Conservation (phyloP, 73 alveolate genomes). For the Symbiodinium pilosum region DNA sequence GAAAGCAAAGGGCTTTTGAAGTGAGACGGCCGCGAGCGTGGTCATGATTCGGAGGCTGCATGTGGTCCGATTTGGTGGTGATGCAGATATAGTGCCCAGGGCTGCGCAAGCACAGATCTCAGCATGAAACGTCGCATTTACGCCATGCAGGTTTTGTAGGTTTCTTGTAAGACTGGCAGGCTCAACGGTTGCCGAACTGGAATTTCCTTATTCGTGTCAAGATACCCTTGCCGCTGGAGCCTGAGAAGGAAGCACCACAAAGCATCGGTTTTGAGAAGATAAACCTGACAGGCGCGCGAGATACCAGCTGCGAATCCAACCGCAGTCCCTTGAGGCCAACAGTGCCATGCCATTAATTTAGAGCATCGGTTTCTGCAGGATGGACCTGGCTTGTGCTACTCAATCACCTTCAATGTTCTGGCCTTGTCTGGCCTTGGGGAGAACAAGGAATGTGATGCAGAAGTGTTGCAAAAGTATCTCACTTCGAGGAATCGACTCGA, state of each 20-base stretch:
- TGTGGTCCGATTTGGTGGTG: slow-evolving; percentile 74
- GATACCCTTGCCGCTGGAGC: slow-evolving; percentile 48
- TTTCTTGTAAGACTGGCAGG: slow-evolving; percentile 34
- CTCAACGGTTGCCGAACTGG: slow-evolving; percentile 68
- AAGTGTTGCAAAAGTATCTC: no score
- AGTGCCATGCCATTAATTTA: background rate
- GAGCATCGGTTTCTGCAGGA: background rate
- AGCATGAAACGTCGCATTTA: background rate
- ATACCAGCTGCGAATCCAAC: slow-evolving; percentile 58
- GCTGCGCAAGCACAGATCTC: slow-evolving; percentile 42
- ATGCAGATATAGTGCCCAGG: slow-evolving; percentile 42
- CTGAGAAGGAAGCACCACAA: no score
- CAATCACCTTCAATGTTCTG: slow-evolving; percentile 40
- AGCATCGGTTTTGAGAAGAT: background rate
- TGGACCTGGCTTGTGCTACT: slow-evolving; percentile 40
- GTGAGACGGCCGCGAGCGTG: no score
- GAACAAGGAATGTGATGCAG: no score
- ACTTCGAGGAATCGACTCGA: background rate
- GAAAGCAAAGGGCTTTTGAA: background rate
- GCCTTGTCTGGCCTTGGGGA: background rate
- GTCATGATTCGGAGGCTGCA: background rate
- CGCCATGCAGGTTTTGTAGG: background rate
- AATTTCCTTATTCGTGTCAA: slow-evolving; percentile 54
- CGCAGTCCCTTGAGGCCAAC: slow-evolving; percentile 15
- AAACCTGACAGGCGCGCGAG: slow-evolving; percentile 7